These are phyloP conservation scores for Pseudotulostoma volvatum DNA, from an alignment of 495 filamentous ascomycete species.

Conservation along the genomic window DNA sequence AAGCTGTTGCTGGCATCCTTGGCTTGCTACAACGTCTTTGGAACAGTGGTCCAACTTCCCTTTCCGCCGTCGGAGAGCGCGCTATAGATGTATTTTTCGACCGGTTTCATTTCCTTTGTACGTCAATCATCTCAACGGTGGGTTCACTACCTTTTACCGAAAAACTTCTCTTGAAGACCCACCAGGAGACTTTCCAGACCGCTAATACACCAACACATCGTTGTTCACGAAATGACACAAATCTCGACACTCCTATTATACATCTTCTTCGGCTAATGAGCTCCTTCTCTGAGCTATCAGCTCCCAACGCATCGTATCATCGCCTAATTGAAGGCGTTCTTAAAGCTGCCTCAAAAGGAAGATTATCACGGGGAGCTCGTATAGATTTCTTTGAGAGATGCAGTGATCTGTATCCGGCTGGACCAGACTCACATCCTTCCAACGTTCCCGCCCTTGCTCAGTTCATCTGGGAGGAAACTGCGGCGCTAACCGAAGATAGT, in stretches of 20 bases:
- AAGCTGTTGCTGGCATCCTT: conserved; percentile 57
- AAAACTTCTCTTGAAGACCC: conserved; percentile 37
- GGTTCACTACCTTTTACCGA: conserved; percentile 68
- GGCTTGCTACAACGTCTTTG: conserved; percentile 52
- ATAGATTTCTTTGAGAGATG: conserved; percentile 30
- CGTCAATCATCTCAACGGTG: conserved; percentile 43
- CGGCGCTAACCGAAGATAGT: conserved; percentile 17
- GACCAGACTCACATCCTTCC: background rate
- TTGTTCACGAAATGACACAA: conserved; percentile 10
- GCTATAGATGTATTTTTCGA: conserved; percentile 36
- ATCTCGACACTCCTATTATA: conserved; percentile 22
- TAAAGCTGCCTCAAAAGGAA: conserved; percentile 36
- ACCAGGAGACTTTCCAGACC: conserved; percentile 26
- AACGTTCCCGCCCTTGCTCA: conserved; percentile 4
- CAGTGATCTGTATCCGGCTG: conserved; percentile 12
- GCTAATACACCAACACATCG: conserved; percentile 33
- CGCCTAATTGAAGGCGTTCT: conserved; percentile 20
- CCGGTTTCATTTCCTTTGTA: conserved; percentile 42
- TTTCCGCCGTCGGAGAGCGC: conserved; percentile 18
- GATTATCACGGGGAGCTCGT: conserved; percentile 25
- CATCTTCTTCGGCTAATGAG: conserved; percentile 25
- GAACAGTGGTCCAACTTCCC: conserved; percentile 25
- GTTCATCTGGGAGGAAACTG: conserved; percentile 21
- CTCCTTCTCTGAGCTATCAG: conserved; percentile 6
- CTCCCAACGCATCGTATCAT: conserved; percentile 15